Evolutionary conservation across 192 early-diverging fungal species (phyloP), one percentile per base, ranked within the genome.

Genomic region (Podila horticola): DNA sequence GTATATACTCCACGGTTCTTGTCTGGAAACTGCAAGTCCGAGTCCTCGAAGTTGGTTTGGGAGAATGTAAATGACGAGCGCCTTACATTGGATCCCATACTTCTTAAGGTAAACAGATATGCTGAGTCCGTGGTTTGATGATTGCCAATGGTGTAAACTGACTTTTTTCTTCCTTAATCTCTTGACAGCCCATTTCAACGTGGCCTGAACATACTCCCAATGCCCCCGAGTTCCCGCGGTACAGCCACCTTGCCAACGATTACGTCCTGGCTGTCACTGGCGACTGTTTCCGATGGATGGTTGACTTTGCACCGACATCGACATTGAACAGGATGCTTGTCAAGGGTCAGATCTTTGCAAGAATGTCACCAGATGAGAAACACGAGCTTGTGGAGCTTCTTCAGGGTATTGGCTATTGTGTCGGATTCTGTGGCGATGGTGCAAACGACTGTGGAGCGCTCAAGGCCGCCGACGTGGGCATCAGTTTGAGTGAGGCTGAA

Each of bases 321-420:
- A 81, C 77, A 4, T 22, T 81, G 5, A 72, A 81, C 58, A 57
- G 77, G 66, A 93, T 98, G 91, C 87, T 99, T 30, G 91, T 96
- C 63, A 97, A 96, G 62, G 92, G 93, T 10, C 93, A 95, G 48
- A 91, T 99, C 29, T 99, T 94, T 82, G 97, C 97, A 5, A 91
- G 98, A 52, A 98, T 99, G 97, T 98, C 97, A 3, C 98, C 98
- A 2, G 98, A 99, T 73, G 95, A 98, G 77, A 99, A 99, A 69
- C 95, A 96, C 55, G 92, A 95, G 74, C 84, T 99, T 12, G 96
- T 99, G 5, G 93, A 96, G 74, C 88, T 88, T 58, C 82, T 99
- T 49, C 97, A 99, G 75, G 87, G 88, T 22, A 89, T 98, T 24
- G 97, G 94, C 17, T 97, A 99, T 83, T 96, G 93, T 70, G 93